phyloP scores from a whole-genome alignment of 2,329 filamentous ascomycete species.

The Colletotrichum sublineola region DNA sequence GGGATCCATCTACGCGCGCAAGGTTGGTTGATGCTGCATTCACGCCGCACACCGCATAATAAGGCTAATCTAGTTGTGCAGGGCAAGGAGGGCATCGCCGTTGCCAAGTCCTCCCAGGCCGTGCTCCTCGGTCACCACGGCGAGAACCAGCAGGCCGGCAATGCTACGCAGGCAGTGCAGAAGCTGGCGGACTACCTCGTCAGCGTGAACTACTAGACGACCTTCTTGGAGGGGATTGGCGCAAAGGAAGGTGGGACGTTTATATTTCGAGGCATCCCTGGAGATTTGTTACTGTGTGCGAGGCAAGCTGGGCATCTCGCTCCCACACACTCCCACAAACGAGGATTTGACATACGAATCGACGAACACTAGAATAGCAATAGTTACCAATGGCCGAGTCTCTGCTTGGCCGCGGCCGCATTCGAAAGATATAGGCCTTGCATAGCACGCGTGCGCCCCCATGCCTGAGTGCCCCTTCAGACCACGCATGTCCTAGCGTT shows the following conservation, averaged over 20 bases:
- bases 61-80: conserved; percentile 46
- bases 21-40: conserved; percentile 68
- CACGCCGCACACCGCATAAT: neutral
- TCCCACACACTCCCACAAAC: conserved; percentile 22
- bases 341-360: conserved; percentile 43
- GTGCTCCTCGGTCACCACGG: conserved; percentile 90
- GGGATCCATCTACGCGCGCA: conserved; percentile 85
- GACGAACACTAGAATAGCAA: conserved; percentile 42
- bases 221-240: conserved; percentile 24
- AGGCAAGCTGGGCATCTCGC: conserved; percentile 41
- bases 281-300: conserved; percentile 31
- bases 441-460: neutral
- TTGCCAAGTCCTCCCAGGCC: conserved; percentile 89
- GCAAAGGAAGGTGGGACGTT: conserved; percentile 21
- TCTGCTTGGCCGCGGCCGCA: conserved; percentile 33
- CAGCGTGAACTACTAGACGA: conserved; percentile 77
- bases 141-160: conserved; percentile 79
- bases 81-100: conserved; percentile 83
- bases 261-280: conserved; percentile 16
- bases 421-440: conserved; percentile 17
- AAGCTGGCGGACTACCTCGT: conserved; percentile 89
- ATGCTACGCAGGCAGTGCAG: conserved; percentile 83
- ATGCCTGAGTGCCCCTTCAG: neutral
- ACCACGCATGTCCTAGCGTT: neutral
- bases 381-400: conserved; percentile 40